Percentiles rank a stretch among this genome's conserved stretches.
Conservation (phyloP, 345 rosid species). For the Crucihimalaya himalaica region DNA sequence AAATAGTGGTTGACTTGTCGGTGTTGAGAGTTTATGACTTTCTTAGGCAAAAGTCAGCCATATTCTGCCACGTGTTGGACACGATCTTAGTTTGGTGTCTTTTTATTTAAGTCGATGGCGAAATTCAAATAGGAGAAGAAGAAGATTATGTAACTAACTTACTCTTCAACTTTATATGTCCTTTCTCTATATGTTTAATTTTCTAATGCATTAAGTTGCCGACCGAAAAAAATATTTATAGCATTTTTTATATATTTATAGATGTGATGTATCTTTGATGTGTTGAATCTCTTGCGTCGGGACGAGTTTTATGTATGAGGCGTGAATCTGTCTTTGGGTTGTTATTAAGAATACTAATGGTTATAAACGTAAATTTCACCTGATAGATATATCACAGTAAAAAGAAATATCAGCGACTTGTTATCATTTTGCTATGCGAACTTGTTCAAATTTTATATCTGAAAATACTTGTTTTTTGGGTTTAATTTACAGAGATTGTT, state of each 20-base stretch:
- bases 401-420: no score
- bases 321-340: not conserved
- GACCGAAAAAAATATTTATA: not conserved
- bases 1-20: slow-evolving; percentile 34
- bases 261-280: not conserved
- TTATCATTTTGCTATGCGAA: no score
- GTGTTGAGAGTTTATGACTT: slow-evolving; percentile 17
- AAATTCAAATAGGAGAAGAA: slow-evolving; percentile 3
- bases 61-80: slow-evolving; percentile 25
- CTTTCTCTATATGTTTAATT: not conserved
- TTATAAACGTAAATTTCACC: no score
- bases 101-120: slow-evolving; percentile 1
- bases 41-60: slow-evolving; percentile 19
- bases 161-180: not conserved
- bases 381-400: no score
- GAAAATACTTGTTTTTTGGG: no score
- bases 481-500: no score
- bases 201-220: not conserved
- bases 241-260: not conserved
- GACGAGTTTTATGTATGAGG: not conserved
- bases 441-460: no score
- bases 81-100: slow-evolving; percentile 19
- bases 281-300: not conserved
- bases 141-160: not conserved
- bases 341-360: not conserved